These are phyloP conservation scores for Carex parvula DNA, from an alignment of 176 grass and related monocot species.

Conservation along the genomic window DNA sequence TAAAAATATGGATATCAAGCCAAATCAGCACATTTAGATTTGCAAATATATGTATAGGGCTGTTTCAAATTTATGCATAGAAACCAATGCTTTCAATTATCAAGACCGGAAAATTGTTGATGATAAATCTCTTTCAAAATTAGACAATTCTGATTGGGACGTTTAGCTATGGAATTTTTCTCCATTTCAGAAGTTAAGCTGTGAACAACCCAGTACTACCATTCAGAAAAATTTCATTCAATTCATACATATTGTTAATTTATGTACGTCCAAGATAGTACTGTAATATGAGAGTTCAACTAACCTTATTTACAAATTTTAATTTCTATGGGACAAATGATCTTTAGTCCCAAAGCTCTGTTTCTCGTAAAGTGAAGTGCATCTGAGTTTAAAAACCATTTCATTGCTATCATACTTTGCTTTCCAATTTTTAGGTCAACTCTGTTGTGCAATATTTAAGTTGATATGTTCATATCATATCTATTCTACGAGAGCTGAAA, in stretches of 20 bases:
- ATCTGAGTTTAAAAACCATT: too few species aligned
- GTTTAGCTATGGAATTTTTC: background rate
- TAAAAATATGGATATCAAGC: background rate
- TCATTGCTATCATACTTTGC: background rate
- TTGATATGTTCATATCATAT: background rate
- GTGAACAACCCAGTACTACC: background rate
- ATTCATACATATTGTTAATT: background rate
- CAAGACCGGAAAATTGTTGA: background rate
- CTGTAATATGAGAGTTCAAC: background rate
- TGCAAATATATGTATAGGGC: background rate
- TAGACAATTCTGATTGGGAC: background rate
- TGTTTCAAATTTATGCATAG: background rate
- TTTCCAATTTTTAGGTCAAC: too few species aligned
- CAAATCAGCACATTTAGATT: background rate
- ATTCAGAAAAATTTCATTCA: background rate
- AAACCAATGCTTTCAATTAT: background rate
- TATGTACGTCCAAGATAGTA: background rate
- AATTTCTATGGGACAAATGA: background rate
- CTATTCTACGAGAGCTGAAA: background rate
- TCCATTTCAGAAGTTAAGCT: background rate
- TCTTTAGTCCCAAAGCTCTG: background rate
- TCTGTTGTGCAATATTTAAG: background rate
- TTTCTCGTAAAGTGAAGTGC: background rate
- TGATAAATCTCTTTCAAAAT: background rate
- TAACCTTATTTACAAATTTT: background rate